Evolutionary conservation across 176 grass and related monocot genomes (phyloP), one percentile per base, ranked within the genome.

Genomic region (Oryza officinalis): DNA sequence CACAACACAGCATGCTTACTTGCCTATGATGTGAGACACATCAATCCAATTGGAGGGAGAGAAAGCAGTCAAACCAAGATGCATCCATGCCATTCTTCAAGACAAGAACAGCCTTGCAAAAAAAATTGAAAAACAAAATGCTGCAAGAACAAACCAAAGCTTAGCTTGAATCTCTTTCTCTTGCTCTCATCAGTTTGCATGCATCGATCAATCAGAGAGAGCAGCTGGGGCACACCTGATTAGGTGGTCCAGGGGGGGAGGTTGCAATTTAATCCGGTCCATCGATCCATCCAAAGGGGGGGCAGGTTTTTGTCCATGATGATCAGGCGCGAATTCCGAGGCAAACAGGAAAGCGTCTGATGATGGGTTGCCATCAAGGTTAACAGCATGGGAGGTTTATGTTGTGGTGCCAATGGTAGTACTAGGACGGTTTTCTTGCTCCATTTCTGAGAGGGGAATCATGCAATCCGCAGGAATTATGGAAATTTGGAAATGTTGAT

Each of bases 211-310:
- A 61, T 61, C 20, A 25, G 57, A 72, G 37, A 38, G 23, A 45
- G 67, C 30, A 12, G n/a, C 63, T 32, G 38, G 59, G 81, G 61
- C 63, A 76, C 40, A 67, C 72, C 44, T 84, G 63, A 57, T 75
- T 65, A 67, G n/a, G 30, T 84, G 81, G 72, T 67, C 72, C 81
- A 20, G 64, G 3, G 64, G 64, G 65, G 20, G 20, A 45, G 26
- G 13, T 41, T 41, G 40, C 40, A 77, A 61, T 25, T 25, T 61
- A 61, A 61, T 61, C 57, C 27, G 20, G 25, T 57, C 64, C 32
- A 43, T 79, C 27, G 22, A 18, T 57, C 64, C 32, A 43, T 79
- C 74, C 33, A 76, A 76, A 76, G 63, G 31, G 18, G 18, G 18
- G 37, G 37, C 59, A 38, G 37, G 27, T n/a, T 78, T 85, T 70